Conservation (phyloP, 2,329 filamentous ascomycete species). For the Trichoderma sp. region DNA sequence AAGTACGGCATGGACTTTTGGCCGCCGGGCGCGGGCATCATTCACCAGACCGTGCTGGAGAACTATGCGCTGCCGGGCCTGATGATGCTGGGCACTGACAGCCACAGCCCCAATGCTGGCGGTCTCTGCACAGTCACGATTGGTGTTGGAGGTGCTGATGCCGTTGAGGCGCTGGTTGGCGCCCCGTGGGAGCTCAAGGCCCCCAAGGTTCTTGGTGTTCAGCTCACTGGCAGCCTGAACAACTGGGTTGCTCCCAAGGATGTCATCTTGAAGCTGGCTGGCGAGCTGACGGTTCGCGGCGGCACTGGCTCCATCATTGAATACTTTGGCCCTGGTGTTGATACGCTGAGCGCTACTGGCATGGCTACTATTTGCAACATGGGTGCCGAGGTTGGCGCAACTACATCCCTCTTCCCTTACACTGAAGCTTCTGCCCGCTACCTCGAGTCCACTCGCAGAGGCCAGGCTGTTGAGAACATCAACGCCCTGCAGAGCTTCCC, state of each 20-base stretch:
- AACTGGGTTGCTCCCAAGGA: constrained; percentile 97
- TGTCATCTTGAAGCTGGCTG: constrained; percentile 86
- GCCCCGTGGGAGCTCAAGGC: constrained; percentile 98
- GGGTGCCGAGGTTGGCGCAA: constrained; percentile 90
- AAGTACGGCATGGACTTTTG: constrained; percentile 95
- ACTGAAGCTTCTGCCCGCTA: constrained; percentile 82
- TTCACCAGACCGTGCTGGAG: constrained; percentile 96
- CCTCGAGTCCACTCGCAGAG: constrained; percentile 73
- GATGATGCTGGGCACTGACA: constrained; percentile 99
- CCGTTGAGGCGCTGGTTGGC: constrained; percentile 93
- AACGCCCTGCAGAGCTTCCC: constrained; percentile 60
- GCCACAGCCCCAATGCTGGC: constrained; percentile 96
- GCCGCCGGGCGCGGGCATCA: constrained; percentile 91
- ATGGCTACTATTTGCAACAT: constrained; percentile 94
- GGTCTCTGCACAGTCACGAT: constrained; percentile 92
- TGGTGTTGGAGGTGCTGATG: constrained; percentile 94
- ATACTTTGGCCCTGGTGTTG: constrained; percentile 87
- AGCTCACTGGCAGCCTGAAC: constrained; percentile 77
- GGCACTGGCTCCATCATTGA: constrained; percentile 95
- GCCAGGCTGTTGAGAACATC: constrained; percentile 66
- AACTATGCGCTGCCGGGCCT: constrained; percentile 96
- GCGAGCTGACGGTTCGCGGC: constrained; percentile 86
- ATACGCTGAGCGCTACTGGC: constrained; percentile 86
- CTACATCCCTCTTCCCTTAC: constrained; percentile 93
- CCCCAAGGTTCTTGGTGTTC: constrained; percentile 84